A percentile compares a stretch with the other conserved stretches of the same genome.
Evolutionary conservation across 2,329 filamentous ascomycete genomes (phyloP).

Genomic region (Phaeoacremonium minimum): DNA sequence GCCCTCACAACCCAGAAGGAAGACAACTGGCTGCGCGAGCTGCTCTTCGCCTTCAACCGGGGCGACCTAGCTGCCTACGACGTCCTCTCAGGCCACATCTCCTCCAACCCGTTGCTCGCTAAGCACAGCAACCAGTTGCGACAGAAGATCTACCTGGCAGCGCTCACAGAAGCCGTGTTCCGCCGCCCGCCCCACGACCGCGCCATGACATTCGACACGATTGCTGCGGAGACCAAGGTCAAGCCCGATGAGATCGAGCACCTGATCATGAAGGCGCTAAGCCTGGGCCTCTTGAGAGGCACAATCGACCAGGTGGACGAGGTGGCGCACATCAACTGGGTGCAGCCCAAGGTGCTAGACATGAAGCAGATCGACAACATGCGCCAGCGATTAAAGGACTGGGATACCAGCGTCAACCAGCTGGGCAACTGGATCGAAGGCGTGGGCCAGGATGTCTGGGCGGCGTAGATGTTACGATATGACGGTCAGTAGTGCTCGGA

Average conservation of each 20-base stretch:
- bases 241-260: slow-evolving; percentile 91
- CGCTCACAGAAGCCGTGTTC: slow-evolving; percentile 94
- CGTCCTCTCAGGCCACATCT: slow-evolving; percentile 73
- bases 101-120: slow-evolving; percentile 72
- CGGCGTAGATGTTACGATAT: no score
- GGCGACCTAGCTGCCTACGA: slow-evolving; percentile 89
- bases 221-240: slow-evolving; percentile 90
- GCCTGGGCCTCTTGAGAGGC: slow-evolving; percentile 80
- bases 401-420: slow-evolving; percentile 94
- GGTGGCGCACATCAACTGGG: slow-evolving; percentile 95
- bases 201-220: slow-evolving; percentile 85
- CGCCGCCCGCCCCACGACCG: slow-evolving; percentile 92
- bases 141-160: slow-evolving; percentile 97
- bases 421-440: slow-evolving; percentile 96
- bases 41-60: slow-evolving; percentile 97
- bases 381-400: slow-evolving; percentile 82
- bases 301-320: slow-evolving; percentile 96
- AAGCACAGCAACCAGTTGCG: slow-evolving; percentile 81
- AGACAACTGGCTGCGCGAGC: slow-evolving; percentile 84
- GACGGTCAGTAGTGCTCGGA: no score
- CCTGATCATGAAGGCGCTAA: slow-evolving; percentile 98
- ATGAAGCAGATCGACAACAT: slow-evolving; percentile 93
- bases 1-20: slow-evolving; percentile 66
- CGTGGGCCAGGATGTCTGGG: slow-evolving; percentile 93
- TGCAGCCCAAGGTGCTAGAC: slow-evolving; percentile 96